phyloP scores from a whole-genome alignment of 108 stramenopile genomes.

The Phaeodactylum tricornutum region DNA sequence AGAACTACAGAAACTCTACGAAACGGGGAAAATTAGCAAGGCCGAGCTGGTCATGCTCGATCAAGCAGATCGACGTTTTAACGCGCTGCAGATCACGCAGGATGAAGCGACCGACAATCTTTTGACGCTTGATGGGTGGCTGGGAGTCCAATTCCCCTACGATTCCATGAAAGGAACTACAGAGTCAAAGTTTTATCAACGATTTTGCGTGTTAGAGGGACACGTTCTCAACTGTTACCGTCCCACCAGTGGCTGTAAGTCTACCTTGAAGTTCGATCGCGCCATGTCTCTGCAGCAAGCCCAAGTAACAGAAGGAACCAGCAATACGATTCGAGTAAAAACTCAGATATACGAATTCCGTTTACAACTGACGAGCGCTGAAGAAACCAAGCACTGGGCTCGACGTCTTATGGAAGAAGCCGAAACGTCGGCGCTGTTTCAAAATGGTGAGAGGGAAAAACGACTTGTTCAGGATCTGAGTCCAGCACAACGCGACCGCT shows the following conservation, averaged over 20 bases:
- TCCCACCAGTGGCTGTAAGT: conserved; percentile 3
- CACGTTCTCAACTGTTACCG: conserved; percentile 93
- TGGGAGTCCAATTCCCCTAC: neutral
- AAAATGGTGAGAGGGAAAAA: conserved; percentile 25
- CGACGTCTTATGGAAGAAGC: conserved; percentile 54
- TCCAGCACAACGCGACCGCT: conserved; percentile 66
- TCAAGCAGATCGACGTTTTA: conserved; percentile 87
- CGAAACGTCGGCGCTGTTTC: conserved; percentile 55
- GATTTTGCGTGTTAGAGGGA: conserved; percentile 80
- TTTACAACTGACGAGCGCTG: conserved; percentile 53
- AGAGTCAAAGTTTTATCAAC: conserved; percentile 5
- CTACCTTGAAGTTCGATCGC: conserved; percentile 32
- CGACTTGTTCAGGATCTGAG: conserved; percentile 35
- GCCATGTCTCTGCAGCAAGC: conserved; percentile 87
- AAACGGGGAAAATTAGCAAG: conserved; percentile 80
- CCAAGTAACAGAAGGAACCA: conserved; percentile 24
- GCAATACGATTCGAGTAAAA: conserved; percentile 40
- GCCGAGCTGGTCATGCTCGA: conserved; percentile 80
- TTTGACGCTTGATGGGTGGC: neutral
- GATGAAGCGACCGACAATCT: conserved; percentile 17
- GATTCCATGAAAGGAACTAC: neutral
- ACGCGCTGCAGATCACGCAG: conserved; percentile 74
- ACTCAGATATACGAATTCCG: conserved; percentile 60
- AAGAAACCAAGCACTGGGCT: conserved; percentile 63
- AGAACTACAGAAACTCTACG: conserved; percentile 83